Conservation (phyloP, 257 asterid species). For the Scutellaria minor region DNA sequence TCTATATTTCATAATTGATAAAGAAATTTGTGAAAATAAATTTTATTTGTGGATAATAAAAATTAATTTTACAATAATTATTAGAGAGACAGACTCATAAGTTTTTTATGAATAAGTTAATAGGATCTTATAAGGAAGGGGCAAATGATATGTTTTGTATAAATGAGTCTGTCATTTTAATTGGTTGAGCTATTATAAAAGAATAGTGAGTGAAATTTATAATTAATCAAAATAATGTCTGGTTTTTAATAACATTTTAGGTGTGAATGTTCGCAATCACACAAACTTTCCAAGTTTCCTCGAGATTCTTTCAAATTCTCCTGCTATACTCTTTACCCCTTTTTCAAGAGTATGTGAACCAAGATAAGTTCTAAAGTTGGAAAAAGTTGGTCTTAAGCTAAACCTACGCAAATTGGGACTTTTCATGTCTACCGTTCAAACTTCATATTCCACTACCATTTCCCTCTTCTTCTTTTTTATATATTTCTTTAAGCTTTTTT, state of each 20-base stretch:
- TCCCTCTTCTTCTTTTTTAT: background rate
- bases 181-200: too few species aligned
- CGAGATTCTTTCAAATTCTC: background rate
- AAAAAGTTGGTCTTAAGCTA: background rate
- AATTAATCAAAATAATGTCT: background rate
- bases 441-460: background rate
- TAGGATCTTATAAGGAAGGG: too few species aligned
- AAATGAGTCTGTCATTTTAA: too few species aligned
- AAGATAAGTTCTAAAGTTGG: background rate
- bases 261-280: background rate
- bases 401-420: background rate
- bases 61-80: too few species aligned
- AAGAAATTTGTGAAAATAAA: too few species aligned
- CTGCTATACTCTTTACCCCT: background rate
- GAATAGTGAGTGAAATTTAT: background rate
- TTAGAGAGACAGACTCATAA: too few species aligned
- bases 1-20: too few species aligned
- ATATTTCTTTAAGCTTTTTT: background rate
- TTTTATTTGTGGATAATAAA: too few species aligned
- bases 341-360: background rate
- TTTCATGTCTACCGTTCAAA: slow-evolving; percentile 1
- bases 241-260: background rate
- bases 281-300: background rate
- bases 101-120: too few species aligned
- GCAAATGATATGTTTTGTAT: too few species aligned